These are phyloP conservation scores for Monosporascus sp. DNA, from an alignment of 2,329 filamentous ascomycete genomes.

Conservation along the genomic window DNA sequence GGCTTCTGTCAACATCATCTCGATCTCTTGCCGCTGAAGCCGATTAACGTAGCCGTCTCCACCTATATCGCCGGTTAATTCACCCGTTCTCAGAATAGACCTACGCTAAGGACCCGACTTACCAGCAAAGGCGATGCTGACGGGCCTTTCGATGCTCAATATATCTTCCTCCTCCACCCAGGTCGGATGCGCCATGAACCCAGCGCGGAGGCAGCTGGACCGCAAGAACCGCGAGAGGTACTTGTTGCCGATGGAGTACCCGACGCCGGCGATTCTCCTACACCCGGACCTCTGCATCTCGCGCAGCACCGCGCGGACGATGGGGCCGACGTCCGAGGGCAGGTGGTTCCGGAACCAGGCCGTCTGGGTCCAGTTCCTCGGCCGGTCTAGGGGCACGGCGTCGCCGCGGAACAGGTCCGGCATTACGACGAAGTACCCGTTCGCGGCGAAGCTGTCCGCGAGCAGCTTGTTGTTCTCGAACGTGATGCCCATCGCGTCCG, in stretches of 20 bases:
- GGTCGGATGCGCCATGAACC: slow-evolving; percentile 43
- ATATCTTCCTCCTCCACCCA: slow-evolving; percentile 42
- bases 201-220: slow-evolving; percentile 39
- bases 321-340: slow-evolving; percentile 24
- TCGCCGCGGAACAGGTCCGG: slow-evolving; percentile 58
- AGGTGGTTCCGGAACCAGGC: slow-evolving; percentile 30
- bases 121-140: slow-evolving; percentile 45
- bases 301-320: slow-evolving; percentile 28
- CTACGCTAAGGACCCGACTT: slow-evolving; percentile 1
- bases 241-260: slow-evolving; percentile 40
- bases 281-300: slow-evolving; percentile 25
- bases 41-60: slow-evolving; percentile 40
- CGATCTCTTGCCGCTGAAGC: slow-evolving; percentile 39
- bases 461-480: slow-evolving; percentile 38
- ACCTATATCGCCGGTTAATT: not conserved
- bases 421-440: slow-evolving; percentile 56
- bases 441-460: slow-evolving; percentile 58
- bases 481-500: slow-evolving; percentile 53
- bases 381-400: slow-evolving; percentile 37
- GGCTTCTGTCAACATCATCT: slow-evolving; percentile 39
- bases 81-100: not conserved
- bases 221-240: slow-evolving; percentile 35
- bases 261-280: slow-evolving; percentile 33
- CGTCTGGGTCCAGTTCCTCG: slow-evolving; percentile 30
- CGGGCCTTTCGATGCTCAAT: slow-evolving; percentile 36